phyloP scores from a whole-genome alignment of 352 stramenopile species.

The Phytophthora fragariae region DNA sequence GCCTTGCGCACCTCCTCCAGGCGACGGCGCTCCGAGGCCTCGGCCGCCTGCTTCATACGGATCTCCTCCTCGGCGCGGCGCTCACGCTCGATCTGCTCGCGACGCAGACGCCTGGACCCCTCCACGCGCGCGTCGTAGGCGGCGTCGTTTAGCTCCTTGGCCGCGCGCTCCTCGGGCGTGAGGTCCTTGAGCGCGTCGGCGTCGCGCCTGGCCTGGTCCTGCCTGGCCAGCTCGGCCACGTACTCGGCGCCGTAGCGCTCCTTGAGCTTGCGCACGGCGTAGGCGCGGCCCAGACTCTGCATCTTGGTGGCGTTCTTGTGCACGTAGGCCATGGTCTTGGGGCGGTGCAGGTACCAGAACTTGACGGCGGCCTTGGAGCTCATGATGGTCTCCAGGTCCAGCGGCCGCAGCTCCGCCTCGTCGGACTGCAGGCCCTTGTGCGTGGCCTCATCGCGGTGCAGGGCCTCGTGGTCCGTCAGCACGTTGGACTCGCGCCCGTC shows the following conservation, averaged over 20 bases:
- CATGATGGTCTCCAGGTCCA: slow-evolving; percentile 91
- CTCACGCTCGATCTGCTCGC: slow-evolving; percentile 80
- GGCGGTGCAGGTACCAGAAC: slow-evolving; percentile 90
- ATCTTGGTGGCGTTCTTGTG: slow-evolving; percentile 91
- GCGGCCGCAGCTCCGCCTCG: slow-evolving; percentile 76
- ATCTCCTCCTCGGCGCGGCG: slow-evolving; percentile 61
- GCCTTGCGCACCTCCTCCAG: slow-evolving; percentile 52
- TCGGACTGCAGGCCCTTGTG: slow-evolving; percentile 85
- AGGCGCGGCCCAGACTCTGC: slow-evolving; percentile 80
- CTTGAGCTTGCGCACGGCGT: slow-evolving; percentile 78
- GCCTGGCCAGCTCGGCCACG: slow-evolving; percentile 75
- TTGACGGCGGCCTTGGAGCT: slow-evolving; percentile 88
- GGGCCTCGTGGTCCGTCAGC: slow-evolving; percentile 84
- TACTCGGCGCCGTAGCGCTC: slow-evolving; percentile 75
- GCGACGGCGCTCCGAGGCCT: slow-evolving; percentile 45
- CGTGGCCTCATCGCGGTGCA: slow-evolving; percentile 81
- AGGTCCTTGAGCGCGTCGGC: slow-evolving; percentile 73
- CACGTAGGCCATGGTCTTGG: slow-evolving; percentile 91
- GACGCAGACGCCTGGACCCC: slow-evolving; percentile 78
- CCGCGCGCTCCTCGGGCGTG: slow-evolving; percentile 61
- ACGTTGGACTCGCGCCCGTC: slow-evolving; percentile 76
- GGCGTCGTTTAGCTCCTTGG: slow-evolving; percentile 53
- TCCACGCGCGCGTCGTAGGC: slow-evolving; percentile 85
- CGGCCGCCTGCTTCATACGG: slow-evolving; percentile 58
- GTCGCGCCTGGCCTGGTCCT: slow-evolving; percentile 72